Evolutionary conservation across 257 asterid genomes (phyloP).

Genomic region (Salvia splendens): DNA sequence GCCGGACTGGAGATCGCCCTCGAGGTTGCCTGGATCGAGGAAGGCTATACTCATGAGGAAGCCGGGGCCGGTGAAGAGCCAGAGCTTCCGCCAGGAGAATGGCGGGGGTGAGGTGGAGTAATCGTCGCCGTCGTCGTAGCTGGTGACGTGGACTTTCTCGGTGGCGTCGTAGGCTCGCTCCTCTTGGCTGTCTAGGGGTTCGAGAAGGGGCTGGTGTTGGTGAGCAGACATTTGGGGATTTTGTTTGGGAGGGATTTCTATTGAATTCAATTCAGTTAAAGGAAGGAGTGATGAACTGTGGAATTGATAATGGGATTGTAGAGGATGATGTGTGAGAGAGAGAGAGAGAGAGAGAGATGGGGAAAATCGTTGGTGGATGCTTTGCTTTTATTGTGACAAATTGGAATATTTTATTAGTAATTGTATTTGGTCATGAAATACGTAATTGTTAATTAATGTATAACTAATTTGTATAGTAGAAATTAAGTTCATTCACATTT

Average conservation of each 20-base stretch:
- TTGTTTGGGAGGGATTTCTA: not conserved
- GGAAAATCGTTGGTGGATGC: not conserved
- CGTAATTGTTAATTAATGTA: too few species aligned
- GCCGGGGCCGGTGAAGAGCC: slow-evolving; percentile 88
- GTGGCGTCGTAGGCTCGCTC: slow-evolving; percentile 58
- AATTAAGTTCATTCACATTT: too few species aligned
- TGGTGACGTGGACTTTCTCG: slow-evolving; percentile 61
- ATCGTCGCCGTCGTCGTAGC: slow-evolving; percentile 55
- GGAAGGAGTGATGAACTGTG: slow-evolving; percentile 11
- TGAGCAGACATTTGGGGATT: slow-evolving; percentile 32
- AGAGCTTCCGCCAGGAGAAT: slow-evolving; percentile 79
- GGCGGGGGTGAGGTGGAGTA: slow-evolving; percentile 50
- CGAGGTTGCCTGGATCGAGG: slow-evolving; percentile 83
- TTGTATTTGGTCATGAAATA: too few species aligned
- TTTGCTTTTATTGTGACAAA: slow-evolving; percentile 19
- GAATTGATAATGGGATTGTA: not conserved
- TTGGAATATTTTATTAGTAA: too few species aligned
- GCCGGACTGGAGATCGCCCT: slow-evolving; percentile 86
- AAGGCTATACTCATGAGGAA: slow-evolving; percentile 81
- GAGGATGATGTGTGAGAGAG: not conserved
- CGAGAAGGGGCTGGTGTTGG: slow-evolving; percentile 33
- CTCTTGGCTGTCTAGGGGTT: slow-evolving; percentile 27
- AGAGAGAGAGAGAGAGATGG: not conserved
- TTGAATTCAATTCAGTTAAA: not conserved
- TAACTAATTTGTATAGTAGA: too few species aligned